Conservation (phyloP, 1,139 yeast species). For the Blastobotrys arbuscula region DNA sequence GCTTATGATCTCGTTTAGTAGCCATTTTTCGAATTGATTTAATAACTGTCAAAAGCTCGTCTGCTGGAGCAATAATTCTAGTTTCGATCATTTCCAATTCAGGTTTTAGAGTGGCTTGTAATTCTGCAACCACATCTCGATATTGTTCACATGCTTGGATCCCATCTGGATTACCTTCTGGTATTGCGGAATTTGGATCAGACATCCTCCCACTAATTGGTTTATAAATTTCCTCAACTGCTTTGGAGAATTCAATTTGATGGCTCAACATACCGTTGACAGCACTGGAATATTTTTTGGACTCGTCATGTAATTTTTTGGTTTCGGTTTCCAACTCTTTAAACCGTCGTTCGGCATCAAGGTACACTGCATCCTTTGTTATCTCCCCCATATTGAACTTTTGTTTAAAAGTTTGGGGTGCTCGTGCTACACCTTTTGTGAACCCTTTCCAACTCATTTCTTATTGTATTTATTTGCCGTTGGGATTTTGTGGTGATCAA, state of each 20-base stretch:
- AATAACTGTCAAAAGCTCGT: conserved; percentile 78
- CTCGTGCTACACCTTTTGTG: conserved; percentile 78
- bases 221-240: conserved; percentile 91
- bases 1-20: conserved; percentile 91
- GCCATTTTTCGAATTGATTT: conserved; percentile 87
- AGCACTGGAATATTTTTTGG: conserved; percentile 81
- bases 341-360: conserved; percentile 93
- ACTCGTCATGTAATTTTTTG: conserved; percentile 81
- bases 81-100: conserved; percentile 90
- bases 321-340: conserved; percentile 87
- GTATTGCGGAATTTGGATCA: conserved; percentile 78
- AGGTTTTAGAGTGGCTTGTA: conserved; percentile 82
- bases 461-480: neutral
- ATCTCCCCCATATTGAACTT: conserved; percentile 54
- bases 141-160: conserved; percentile 91
- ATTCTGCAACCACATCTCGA: conserved; percentile 76
- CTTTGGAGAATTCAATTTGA: conserved; percentile 88
- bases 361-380: conserved; percentile 81
- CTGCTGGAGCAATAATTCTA: conserved; percentile 86
- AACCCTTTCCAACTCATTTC: conserved; percentile 90
- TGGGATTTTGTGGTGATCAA: neutral
- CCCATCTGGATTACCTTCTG: conserved; percentile 95
- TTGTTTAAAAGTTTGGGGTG: conserved; percentile 44
- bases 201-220: conserved; percentile 91
- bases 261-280: conserved; percentile 90